Base-by-base conservation (phyloP, 1,284 basidiomycete species). In the Ustilago shanxiensis region DNA sequence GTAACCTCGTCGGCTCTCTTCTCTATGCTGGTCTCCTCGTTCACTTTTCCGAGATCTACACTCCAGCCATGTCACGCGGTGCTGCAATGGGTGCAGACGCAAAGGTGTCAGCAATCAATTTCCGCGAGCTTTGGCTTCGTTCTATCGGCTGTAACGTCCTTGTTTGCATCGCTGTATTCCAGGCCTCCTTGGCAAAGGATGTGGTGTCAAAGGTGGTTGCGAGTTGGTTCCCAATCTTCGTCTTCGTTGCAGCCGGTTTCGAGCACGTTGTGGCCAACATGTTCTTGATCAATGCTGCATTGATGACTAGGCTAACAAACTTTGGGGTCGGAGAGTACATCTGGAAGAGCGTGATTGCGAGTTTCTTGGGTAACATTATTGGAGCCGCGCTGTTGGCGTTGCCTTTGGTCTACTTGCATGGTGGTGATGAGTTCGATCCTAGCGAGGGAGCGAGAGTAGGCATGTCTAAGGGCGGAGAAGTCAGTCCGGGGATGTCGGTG, bases 91-190 rank as follows among this genome's bases (percentile, higher is more conserved):
- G 50, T 1, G 77, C 77, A 28, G 55, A 77, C 37, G 62, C 68
- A 37, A 81, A 81, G 35, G 75, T 77, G 0, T 61, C 64, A 6
- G 56, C 64, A 3, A 62, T 77, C 66, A 77, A 77, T 62, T 81
- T 81, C 44, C 54, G 63, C 41, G 62, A 93, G 82, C 91, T 93
- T 53, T 91, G 93, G 86, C 85, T 93, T 20, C 88, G 92, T 22
- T 92, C 91, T 0, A 92, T 93, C 72, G 92, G 89, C 4, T 93
- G 92, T 78, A 93, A 93, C 78, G 92, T 91, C 90, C 88, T 93
- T 2, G 92, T 93, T 37, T 91, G 89, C 73, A 87, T 92, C n/a
- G 92, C 92, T 4, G 88, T 93, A 62, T 93, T 92, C 91, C 92
- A 92, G 91, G 90, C 91, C 0, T 88, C 90, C n/a, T 90, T 90